A percentile compares a stretch with the other conserved stretches of the same genome.
phyloP scores from a whole-genome alignment of 805 yeast species.

The Pichia pseudocactophila region DNA sequence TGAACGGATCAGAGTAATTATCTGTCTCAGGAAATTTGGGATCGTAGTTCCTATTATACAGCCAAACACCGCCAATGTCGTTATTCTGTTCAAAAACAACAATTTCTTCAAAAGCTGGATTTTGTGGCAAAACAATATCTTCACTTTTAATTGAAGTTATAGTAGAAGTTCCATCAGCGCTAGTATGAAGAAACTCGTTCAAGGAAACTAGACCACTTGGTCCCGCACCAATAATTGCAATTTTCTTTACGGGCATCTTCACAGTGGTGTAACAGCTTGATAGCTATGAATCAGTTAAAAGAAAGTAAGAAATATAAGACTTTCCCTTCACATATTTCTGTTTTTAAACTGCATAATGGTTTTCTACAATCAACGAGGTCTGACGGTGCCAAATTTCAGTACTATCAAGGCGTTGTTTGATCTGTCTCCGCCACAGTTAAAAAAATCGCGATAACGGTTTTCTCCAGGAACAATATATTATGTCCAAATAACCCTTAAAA shows the following conservation, averaged over 20 bases:
- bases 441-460: neutral
- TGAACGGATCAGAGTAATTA: constrained; percentile 10
- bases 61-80: constrained; percentile 35
- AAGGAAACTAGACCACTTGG: constrained; percentile 30
- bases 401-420: no score
- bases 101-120: constrained; percentile 27
- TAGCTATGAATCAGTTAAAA: neutral
- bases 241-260: constrained; percentile 21
- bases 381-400: no score
- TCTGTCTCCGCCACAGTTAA: no score
- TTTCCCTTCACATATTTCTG: no score
- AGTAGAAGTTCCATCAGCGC: constrained; percentile 21
- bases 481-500: no score
- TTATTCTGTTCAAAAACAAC: constrained; percentile 33
- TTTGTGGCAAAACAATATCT: constrained; percentile 6
- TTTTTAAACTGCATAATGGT: no score
- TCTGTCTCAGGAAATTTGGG: constrained; percentile 16
- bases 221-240: constrained; percentile 29
- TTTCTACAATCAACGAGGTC: no score
- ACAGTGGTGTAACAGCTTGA: no score
- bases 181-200: constrained; percentile 25
- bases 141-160: constrained; percentile 5
- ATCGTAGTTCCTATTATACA: constrained; percentile 15
- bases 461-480: no score
- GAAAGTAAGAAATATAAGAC: no score